Evolutionary conservation across 169 alveolate species (phyloP).

Genomic region (Perkinsus chesapeaki): DNA sequence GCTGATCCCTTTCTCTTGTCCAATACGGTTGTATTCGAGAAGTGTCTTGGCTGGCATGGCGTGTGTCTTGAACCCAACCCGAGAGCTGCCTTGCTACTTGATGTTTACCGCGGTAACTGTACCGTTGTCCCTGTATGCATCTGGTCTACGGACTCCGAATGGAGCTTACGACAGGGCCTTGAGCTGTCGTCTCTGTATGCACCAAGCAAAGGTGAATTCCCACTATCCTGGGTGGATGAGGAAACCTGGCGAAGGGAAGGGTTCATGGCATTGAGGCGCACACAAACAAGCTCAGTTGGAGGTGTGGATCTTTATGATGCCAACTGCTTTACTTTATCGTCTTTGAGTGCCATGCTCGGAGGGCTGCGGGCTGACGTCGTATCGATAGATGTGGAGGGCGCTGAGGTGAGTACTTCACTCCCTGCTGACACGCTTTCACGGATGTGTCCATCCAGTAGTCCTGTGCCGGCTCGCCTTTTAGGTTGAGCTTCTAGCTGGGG

Average conservation of each 20-base stretch:
- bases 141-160: not conserved
- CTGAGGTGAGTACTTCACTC: too few species aligned
- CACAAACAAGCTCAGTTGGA: not conserved
- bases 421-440: too few species aligned
- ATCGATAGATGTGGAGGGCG: not conserved
- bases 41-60: constrained; percentile 8
- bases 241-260: not conserved
- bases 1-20: not conserved
- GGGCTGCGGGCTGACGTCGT: not conserved
- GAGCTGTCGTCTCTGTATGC: not conserved
- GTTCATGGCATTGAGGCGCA: not conserved
- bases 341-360: not conserved
- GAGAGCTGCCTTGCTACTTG: not conserved
- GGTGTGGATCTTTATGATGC: not conserved
- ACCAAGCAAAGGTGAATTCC: not conserved
- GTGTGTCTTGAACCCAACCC: constrained; percentile 10
- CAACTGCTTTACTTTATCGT: not conserved
- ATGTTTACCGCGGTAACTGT: not conserved
- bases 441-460: too few species aligned
- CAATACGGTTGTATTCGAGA: not conserved
- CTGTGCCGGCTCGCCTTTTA: too few species aligned
- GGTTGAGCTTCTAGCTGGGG: not conserved
- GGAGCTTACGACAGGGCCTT: not conserved
- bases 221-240: not conserved
- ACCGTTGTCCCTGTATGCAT: not conserved